Conservation (phyloP, 345 rosid genomes). For the Crucihimalaya himalaica region DNA sequence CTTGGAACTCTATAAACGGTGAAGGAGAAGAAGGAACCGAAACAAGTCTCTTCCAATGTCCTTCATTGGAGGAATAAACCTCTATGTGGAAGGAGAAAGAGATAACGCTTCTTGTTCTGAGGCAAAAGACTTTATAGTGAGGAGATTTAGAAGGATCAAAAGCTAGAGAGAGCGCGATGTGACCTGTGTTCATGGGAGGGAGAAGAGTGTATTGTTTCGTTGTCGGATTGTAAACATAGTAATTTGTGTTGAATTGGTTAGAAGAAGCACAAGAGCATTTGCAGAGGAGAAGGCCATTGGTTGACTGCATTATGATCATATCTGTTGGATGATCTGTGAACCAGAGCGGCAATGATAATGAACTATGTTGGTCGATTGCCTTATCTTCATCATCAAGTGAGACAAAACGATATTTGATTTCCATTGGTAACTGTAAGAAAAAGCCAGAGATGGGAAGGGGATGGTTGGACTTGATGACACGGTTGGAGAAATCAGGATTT, state of each 20-base stretch:
- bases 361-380: background rate
- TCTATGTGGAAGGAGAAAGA: slow-evolving; percentile 14
- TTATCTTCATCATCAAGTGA: slow-evolving; percentile 18
- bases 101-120: background rate
- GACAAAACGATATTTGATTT: background rate
- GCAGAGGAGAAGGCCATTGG: slow-evolving; percentile 59
- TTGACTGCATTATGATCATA: slow-evolving; percentile 47
- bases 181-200: slow-evolving; percentile 19
- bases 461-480: background rate
- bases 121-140: slow-evolving; percentile 47
- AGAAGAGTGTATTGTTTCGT: slow-evolving; percentile 42
- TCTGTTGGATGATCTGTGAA: slow-evolving; percentile 34
- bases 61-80: slow-evolving; percentile 45
- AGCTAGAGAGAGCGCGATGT: slow-evolving; percentile 38
- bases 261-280: slow-evolving; percentile 14
- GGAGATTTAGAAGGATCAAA: slow-evolving; percentile 51
- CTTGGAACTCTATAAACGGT: background rate
- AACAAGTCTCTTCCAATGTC: slow-evolving; percentile 42
- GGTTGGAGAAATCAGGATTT: slow-evolving; percentile 27
- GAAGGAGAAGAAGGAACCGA: slow-evolving; percentile 19
- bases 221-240: slow-evolving; percentile 52
- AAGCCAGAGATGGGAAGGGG: slow-evolving; percentile 23
- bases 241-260: slow-evolving; percentile 30
- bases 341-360: slow-evolving; percentile 17
- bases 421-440: slow-evolving; percentile 1